phyloP scores from a whole-genome alignment of 2,329 filamentous ascomycete genomes.

The Capronia coronata region DNA sequence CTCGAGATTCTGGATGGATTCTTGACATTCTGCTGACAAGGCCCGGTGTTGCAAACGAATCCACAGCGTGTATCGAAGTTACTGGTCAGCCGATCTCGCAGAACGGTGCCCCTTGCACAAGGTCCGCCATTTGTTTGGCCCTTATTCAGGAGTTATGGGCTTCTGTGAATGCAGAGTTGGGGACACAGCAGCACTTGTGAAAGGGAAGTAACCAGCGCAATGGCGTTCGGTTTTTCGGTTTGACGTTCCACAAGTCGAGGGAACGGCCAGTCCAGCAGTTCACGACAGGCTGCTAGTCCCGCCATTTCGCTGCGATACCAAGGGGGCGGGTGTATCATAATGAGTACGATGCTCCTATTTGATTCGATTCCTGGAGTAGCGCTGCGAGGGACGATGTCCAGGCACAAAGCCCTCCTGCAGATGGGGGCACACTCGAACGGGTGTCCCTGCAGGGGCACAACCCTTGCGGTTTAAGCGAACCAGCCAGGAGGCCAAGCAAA shows the following conservation, averaged over 20 bases:
- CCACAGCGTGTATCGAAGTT: no score
- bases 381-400: background rate
- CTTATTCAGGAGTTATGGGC: constrained; percentile 7
- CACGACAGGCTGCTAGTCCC: no score
- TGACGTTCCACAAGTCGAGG: background rate
- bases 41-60: background rate
- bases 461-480: constrained; percentile 13
- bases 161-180: constrained; percentile 12
- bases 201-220: background rate
- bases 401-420: background rate
- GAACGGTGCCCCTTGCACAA: background rate
- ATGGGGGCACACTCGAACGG: constrained; percentile 6
- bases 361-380: no score
- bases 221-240: background rate
- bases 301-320: background rate
- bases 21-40: background rate
- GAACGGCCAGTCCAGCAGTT: background rate
- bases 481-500: constrained; percentile 11
- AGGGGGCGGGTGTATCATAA: constrained; percentile 6
- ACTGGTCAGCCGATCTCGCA: no score
- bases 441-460: constrained; percentile 5
- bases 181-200: background rate
- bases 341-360: no score
- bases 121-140: background rate
- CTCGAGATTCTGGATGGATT: background rate